Evolutionary conservation across 2,329 filamentous ascomycete genomes (phyloP).

Genomic region (Neonectria ditissima): DNA sequence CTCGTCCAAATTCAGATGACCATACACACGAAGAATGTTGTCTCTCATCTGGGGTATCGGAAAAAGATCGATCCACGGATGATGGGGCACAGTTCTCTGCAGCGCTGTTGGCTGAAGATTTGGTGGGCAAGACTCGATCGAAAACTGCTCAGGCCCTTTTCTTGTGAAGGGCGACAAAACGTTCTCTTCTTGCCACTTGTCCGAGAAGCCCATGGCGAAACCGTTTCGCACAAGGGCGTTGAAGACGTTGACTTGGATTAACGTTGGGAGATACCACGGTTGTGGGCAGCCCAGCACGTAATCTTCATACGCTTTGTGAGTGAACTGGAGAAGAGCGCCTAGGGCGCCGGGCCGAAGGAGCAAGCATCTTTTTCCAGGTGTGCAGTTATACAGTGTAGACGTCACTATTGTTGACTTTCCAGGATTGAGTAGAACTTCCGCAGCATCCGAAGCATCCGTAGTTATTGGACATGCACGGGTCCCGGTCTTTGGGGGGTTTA

Average conservation of each 20-base stretch:
- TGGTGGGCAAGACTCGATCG: not conserved
- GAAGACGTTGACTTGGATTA: conserved; percentile 11
- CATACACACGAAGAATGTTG: not conserved
- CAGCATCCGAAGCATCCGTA: too few species aligned
- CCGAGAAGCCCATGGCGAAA: not conserved
- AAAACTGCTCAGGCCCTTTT: too few species aligned
- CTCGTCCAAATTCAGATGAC: not conserved
- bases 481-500: too few species aligned
- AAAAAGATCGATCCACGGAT: conserved; percentile 18
- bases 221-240: conserved; percentile 6
- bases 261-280: not conserved
- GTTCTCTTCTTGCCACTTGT: not conserved
- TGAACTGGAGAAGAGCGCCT: not conserved
- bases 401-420: too few species aligned
- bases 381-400: too few species aligned
- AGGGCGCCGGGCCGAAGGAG: not conserved
- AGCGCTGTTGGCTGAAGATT: conserved; percentile 1
- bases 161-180: not conserved
- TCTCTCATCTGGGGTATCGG: conserved; percentile 14
- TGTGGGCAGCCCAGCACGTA: not conserved
- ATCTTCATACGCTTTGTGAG: not conserved
- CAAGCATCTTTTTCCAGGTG: not conserved
- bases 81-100: not conserved
- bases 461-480: too few species aligned
- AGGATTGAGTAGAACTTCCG: too few species aligned